Conservation (phyloP, 1,284 basidiomycete genomes). For the Leccinum angustisporum region DNA sequence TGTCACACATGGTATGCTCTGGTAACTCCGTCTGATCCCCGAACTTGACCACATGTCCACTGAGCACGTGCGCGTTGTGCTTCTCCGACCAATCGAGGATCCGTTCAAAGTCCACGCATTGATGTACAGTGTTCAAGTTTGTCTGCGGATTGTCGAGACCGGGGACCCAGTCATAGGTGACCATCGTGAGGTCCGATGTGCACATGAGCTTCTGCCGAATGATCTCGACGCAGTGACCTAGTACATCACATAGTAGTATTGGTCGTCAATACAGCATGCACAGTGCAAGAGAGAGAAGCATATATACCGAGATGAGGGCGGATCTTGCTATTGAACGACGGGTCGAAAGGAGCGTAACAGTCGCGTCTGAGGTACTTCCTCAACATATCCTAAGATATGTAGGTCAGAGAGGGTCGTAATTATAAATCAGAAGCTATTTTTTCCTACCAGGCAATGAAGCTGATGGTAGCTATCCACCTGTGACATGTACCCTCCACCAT, state of each 20-base stretch:
- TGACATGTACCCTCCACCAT: slow-evolving; percentile 7
- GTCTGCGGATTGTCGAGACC: background rate
- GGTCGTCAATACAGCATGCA: background rate
- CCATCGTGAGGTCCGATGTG: slow-evolving; percentile 1
- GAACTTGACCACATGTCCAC: background rate
- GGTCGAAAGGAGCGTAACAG: background rate
- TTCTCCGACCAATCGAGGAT: background rate
- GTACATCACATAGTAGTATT: background rate
- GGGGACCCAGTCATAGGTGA: slow-evolving; percentile 1
- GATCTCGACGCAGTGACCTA: slow-evolving; percentile 3
- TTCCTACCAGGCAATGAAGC: slow-evolving; percentile 1
- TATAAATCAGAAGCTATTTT: background rate
- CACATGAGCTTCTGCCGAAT: slow-evolving; percentile 4
- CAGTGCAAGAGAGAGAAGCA: background rate
- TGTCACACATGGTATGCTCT: background rate
- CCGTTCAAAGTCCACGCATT: slow-evolving; percentile 2
- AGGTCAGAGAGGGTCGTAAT: background rate
- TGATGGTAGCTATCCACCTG: slow-evolving; percentile 5
- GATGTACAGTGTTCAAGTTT: background rate
- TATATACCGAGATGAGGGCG: slow-evolving; percentile 3
- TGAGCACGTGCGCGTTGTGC: background rate
- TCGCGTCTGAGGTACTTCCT: background rate
- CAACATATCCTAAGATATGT: background rate
- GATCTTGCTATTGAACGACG: background rate
- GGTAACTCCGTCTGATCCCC: background rate